Conservation (phyloP, 768 basidiomycete species). For the Xerocomus potaroensis region DNA sequence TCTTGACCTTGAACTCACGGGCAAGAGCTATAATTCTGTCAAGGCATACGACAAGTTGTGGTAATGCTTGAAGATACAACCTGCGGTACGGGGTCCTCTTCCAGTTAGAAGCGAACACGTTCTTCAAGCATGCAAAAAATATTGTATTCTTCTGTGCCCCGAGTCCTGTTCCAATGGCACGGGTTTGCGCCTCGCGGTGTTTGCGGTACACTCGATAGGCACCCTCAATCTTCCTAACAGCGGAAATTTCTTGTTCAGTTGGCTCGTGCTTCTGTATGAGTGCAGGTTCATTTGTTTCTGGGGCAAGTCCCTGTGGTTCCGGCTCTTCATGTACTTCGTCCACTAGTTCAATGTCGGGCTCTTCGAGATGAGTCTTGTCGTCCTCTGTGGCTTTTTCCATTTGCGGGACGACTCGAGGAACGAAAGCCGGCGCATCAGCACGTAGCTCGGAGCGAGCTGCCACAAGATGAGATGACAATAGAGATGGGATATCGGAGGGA, state of each 20-base stretch:
- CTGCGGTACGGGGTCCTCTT: slow-evolving; percentile 29
- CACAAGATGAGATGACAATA: slow-evolving; percentile 21
- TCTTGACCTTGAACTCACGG: slow-evolving; percentile 26
- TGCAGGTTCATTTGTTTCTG: slow-evolving; percentile 9
- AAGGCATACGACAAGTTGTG: slow-evolving; percentile 40
- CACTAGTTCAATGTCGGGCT: background rate
- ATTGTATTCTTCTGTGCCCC: slow-evolving; percentile 19
- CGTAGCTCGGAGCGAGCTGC: slow-evolving; percentile 13
- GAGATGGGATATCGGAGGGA: slow-evolving; percentile 27
- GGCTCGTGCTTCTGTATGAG: slow-evolving; percentile 16
- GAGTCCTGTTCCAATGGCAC: slow-evolving; percentile 13
- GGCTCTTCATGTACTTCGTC: slow-evolving; percentile 12
- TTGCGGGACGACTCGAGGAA: slow-evolving; percentile 8
- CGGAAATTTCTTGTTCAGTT: slow-evolving; percentile 25
- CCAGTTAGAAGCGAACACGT: slow-evolving; percentile 29
- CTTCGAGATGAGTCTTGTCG: background rate
- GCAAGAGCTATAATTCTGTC: slow-evolving; percentile 29
- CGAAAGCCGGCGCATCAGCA: slow-evolving; percentile 15
- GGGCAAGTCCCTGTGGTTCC: slow-evolving; percentile 10
- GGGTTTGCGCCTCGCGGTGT: background rate
- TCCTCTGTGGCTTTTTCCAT: background rate
- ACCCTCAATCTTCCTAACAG: slow-evolving; percentile 23
- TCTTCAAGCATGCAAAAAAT: slow-evolving; percentile 29
- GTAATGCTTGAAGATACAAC: slow-evolving; percentile 36
- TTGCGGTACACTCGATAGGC: slow-evolving; percentile 10